Base-by-base conservation (phyloP, 768 basidiomycete species). In the Xanthoconium purpureum region DNA sequence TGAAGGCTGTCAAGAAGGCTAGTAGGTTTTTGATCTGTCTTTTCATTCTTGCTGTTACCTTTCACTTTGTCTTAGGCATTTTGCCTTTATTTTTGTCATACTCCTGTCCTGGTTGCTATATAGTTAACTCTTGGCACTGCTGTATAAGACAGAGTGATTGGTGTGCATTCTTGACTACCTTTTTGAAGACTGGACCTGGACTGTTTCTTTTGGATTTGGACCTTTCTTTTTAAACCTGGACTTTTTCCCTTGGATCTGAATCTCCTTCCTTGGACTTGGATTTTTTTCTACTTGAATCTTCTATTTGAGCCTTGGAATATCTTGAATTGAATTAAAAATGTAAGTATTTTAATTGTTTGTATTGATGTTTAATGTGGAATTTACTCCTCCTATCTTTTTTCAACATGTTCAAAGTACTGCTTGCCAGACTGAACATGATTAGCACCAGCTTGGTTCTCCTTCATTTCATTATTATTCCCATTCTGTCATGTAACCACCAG, bases 11-110 rank as follows among this genome's bases (percentile, higher is more conserved):
- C 12, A 47, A 35, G 46, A 9, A 47, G 46, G 33, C 18, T 47
- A 11, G 11, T 33, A 33, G 32, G 11, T 33, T 11, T 33, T 33
- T 55, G 47, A 33, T 33, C 32, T 33, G 32, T 33, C 32, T 33
- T 33, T 33, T 33, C 32, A 33, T 33, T 33, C 32, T 33, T 33
- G 11, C 32, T 33, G 11, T 33, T 33, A 33, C 32, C 32, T 33
- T 33, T 33, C 32, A 33, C 11, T 33, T 33, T 33, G 32, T 33
- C 32, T 33, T 33, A 11, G 32, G 32, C 32, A 33, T 33, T 33
- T 33, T 33, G 32, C 43, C 39, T 56, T 55, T 54, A 18, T 13
- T 13, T 24, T 43, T 54, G 48, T 55, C 47, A 55, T 29, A 49
- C 48, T 36, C 20, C 47, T 48, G 35, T 3, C 18, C 18, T 47